A percentile compares a stretch with the other conserved stretches of the same genome.
Conservation (phyloP, 73 alveolate genomes). For the Paramecium pentaurelia region DNA sequence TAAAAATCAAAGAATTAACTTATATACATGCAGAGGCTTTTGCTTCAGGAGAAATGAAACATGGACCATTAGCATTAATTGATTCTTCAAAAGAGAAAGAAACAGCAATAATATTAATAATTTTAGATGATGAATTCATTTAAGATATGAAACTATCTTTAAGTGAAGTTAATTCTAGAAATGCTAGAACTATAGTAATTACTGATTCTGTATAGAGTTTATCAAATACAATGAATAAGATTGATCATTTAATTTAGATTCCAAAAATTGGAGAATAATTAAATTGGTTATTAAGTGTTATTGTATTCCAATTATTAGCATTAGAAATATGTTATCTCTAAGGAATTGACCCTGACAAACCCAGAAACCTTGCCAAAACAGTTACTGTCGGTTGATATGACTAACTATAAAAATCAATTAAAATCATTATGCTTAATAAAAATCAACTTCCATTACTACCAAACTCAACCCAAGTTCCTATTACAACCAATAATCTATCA, state of each 20-base stretch:
- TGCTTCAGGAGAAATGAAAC: slow-evolving; percentile 94
- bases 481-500: neutral
- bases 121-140: slow-evolving; percentile 68
- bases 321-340: slow-evolving; percentile 73
- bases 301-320: slow-evolving; percentile 89
- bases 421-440: neutral
- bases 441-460: neutral
- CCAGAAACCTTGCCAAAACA: slow-evolving; percentile 86
- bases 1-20: slow-evolving; percentile 90
- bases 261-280: slow-evolving; percentile 75
- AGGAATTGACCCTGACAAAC: slow-evolving; percentile 90
- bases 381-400: slow-evolving; percentile 75
- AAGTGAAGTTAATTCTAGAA: slow-evolving; percentile 67
- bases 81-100: slow-evolving; percentile 53
- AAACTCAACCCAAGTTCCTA: neutral
- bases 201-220: slow-evolving; percentile 1
- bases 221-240: neutral
- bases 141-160: slow-evolving; percentile 61
- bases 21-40: slow-evolving; percentile 95
- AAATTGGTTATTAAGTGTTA: slow-evolving; percentile 82
- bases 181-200: slow-evolving; percentile 56
- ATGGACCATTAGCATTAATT: slow-evolving; percentile 80
- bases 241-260: slow-evolving; percentile 46
- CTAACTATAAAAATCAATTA: neutral
- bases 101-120: slow-evolving; percentile 73